Percentiles rank a stretch among this genome's conserved stretches.
These are phyloP conservation scores for Spathaspora boniae DNA, from an alignment of 805 yeast species.

Conservation along the genomic window DNA sequence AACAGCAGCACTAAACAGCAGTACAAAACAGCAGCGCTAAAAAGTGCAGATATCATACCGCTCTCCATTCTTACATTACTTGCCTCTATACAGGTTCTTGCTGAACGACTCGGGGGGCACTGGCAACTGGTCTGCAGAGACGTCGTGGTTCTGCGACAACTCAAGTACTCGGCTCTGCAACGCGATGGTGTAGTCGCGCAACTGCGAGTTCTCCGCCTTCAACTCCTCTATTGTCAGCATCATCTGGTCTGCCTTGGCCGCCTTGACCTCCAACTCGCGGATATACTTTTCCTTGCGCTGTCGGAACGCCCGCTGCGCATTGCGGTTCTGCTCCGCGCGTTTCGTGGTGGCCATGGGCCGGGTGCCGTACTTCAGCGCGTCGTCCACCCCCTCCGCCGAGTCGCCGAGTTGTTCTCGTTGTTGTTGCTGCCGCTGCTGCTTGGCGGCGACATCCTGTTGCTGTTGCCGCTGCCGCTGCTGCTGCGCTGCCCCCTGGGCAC, in stretches of 20 bases:
- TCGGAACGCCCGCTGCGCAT: slow-evolving; percentile 89
- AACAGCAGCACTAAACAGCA: too few species aligned
- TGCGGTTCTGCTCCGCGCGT: slow-evolving; percentile 89
- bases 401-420: slow-evolving; percentile 11
- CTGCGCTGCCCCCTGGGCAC: slow-evolving; percentile 9
- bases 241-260: slow-evolving; percentile 58
- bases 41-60: too few species aligned
- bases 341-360: slow-evolving; percentile 60
- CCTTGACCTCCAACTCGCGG: slow-evolving; percentile 72
- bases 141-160: slow-evolving; percentile 25
- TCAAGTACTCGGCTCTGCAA: slow-evolving; percentile 66
- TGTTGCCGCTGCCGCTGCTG: slow-evolving; percentile 16
- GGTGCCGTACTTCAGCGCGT: slow-evolving; percentile 6
- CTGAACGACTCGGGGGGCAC: slow-evolving; percentile 14
- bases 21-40: too few species aligned
- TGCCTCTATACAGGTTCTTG: too few species aligned
- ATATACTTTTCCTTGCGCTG: slow-evolving; percentile 78
- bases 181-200: slow-evolving; percentile 69
- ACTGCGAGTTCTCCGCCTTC: slow-evolving; percentile 63
- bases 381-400: slow-evolving; percentile 11
- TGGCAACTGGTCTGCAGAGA: slow-evolving; percentile 35
- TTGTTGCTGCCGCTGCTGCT: slow-evolving; percentile 7
- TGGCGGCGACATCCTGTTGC: not conserved
- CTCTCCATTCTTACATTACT: too few species aligned
- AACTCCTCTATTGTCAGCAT: slow-evolving; percentile 64